Evolutionary conservation across 2,329 filamentous ascomycete genomes (phyloP).

Genomic region (Alternaria sp.): DNA sequence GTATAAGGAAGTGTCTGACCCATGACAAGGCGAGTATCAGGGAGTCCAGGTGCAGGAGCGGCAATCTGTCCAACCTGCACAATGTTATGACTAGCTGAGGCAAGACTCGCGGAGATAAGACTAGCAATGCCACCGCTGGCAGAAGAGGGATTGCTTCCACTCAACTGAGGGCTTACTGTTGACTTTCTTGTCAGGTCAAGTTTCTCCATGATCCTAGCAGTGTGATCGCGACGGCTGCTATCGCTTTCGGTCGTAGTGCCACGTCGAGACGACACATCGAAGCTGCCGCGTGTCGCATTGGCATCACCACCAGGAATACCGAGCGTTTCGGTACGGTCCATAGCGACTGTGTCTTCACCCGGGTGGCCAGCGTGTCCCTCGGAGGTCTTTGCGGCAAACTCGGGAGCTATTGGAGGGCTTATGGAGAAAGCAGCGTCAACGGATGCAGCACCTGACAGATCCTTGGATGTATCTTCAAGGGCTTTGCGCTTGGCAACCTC

Average conservation of each 20-base stretch:
- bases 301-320: conserved; percentile 69
- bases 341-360: conserved; percentile 61
- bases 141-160: conserved; percentile 52
- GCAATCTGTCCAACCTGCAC: conserved; percentile 70
- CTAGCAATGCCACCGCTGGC: conserved; percentile 77
- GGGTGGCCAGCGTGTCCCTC: conserved; percentile 69
- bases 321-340: conserved; percentile 72
- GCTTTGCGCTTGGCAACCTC: conserved; percentile 94
- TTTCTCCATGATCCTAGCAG: conserved; percentile 89
- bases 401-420: conserved; percentile 83
- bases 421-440: conserved; percentile 87
- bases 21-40: conserved; percentile 48
- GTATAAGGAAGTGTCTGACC: conserved; percentile 63
- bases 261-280: conserved; percentile 69
- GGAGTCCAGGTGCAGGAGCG: conserved; percentile 46
- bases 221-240: conserved; percentile 78
- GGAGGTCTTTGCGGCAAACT: conserved; percentile 83
- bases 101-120: conserved; percentile 80
- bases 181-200: conserved; percentile 87
- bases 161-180: conserved; percentile 62
- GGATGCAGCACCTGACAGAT: conserved; percentile 56
- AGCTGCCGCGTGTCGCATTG: conserved; percentile 70
- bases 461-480: conserved; percentile 74
- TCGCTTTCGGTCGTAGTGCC: conserved; percentile 72
- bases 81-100: conserved; percentile 77